A percentile compares a stretch with the other conserved stretches of the same genome.
Conservation (phyloP, 768 basidiomycete genomes). For the Lyophyllum decastes region DNA sequence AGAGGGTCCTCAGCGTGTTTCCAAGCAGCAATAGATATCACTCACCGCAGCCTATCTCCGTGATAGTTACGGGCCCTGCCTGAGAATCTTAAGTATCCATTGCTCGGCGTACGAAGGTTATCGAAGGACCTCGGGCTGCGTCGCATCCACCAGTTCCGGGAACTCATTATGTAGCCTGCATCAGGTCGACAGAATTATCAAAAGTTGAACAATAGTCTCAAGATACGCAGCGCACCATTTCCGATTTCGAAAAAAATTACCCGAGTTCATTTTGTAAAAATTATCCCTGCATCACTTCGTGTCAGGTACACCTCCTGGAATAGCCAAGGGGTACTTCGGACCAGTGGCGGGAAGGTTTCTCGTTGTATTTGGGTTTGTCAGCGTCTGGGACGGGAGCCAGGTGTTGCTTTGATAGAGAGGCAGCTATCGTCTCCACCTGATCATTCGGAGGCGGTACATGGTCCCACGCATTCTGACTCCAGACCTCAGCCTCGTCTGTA, state of each 20-base stretch:
- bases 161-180: slow-evolving; percentile 91
- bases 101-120: neutral
- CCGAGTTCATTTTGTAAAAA: slow-evolving; percentile 85
- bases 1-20: neutral
- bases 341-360: slow-evolving; percentile 76
- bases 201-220: neutral
- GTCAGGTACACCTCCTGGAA: slow-evolving; percentile 8
- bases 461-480: slow-evolving; percentile 91
- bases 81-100: slow-evolving; percentile 29
- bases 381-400: slow-evolving; percentile 69
- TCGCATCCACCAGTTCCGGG: slow-evolving; percentile 76
- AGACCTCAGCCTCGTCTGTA: slow-evolving; percentile 69
- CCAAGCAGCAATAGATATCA: neutral
- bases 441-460: slow-evolving; percentile 84
- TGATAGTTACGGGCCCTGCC: slow-evolving; percentile 78
- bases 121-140: slow-evolving; percentile 57
- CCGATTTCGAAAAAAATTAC: slow-evolving; percentile 92
- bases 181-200: neutral
- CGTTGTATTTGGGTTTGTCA: slow-evolving; percentile 73
- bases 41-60: slow-evolving; percentile 91
- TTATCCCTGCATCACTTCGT: slow-evolving; percentile 69
- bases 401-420: slow-evolving; percentile 71
- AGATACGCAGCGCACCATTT: slow-evolving; percentile 62
- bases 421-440: slow-evolving; percentile 71
- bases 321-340: slow-evolving; percentile 28